Evolutionary conservation across 1,284 basidiomycete genomes (phyloP), one percentile per base, ranked within the genome.

Genomic region (Cystobasidium sp.): DNA sequence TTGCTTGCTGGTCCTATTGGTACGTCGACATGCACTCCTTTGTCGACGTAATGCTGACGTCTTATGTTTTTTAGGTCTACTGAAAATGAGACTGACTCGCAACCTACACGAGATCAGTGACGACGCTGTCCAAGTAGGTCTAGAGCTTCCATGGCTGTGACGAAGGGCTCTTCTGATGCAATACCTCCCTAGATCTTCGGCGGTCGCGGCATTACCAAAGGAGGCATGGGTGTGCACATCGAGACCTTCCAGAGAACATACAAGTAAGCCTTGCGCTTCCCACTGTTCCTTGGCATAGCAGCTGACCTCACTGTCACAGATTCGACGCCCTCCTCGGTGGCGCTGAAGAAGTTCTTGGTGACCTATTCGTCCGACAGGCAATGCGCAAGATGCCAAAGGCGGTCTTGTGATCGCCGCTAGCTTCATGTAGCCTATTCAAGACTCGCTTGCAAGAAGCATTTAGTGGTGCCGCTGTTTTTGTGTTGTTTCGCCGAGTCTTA

Each of bases 201-300:
- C 78, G 91, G 90, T 37, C 89, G 91, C 77, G 91, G 90, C 55
- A 88, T 92, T 75, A 92, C 91, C 4, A 85, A 86, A 81, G 87
- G 87, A 18, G 90, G 90, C 70, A 88, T 91, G 89, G 90, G 90
- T 52, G 84, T 85, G 68, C 85, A 86, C 77, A 88, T 91, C 76
- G 90, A 91, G 82, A 90, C 79, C 22, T 68, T 73, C 51, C 70
- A 76, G 43, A 41, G 75, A 47, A 76, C 71, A 31, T 71, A 76
- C 46, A 73, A 68, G 68, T 70, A 22, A 18, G 66, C 10, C 1
- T 9, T 14, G 12, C 18, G 20, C 52, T 3, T 68, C 22, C 10
- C 10, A 37, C 24, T 39, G 9, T 12, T 22, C 47, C 37, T 22
- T 52, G 18, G 12, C 37, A 39, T 51, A 7, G 6, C 44, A 62